Evolutionary conservation across 345 rosid genomes (phyloP), one percentile per base, ranked within the genome.

Genomic region (Euphorbia peplus): DNA sequence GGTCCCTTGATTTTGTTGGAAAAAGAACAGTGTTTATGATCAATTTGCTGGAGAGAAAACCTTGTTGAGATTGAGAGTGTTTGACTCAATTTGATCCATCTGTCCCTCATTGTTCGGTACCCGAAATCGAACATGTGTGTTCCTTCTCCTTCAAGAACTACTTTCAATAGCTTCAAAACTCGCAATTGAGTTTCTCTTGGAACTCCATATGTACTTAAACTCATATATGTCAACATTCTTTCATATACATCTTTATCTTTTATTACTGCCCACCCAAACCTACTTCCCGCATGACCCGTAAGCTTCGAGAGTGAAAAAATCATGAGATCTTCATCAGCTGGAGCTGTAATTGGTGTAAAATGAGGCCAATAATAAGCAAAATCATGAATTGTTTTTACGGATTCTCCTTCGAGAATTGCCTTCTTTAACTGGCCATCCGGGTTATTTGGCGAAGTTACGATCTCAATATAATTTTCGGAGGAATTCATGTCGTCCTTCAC

Each of bases 361-460:
- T 74, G 77, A 11, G 77, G 73, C 77, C 77, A 74, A 63, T 74
- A 68, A 42, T 74, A 74, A 6, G 73, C 77, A 60, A 74, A 69
- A 62, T 74, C 77, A 32, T 73, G 72, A 29, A 73, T 68, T 41
- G 63, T 32, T 21, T 73, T 67, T 25, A 41, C 77, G 0, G 35
- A 51, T 50, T 14, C 47, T 11, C 77, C 77, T 52, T 53, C 5
- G 10, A 73, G 67, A 29, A 73, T 54, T 32, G 77, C 37, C 56
- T 62, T 60, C 57, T 35, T 74, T 72, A 74, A 32, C 18, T 53
- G 24, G 3, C 77, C 77, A 48, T 68, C 77, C 6, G 77, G 77
- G 54, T 74, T 74, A 12, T 74, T 68, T 0, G 77, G 77, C 3
- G 77, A 67, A 16, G 73, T 68, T 48, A 62, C 72, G 3, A 74